A percentile compares a stretch with the other conserved stretches of the same genome.
Evolutionary conservation across 179 eudicot species (phyloP).

Genomic region (Camellia oleifera): DNA sequence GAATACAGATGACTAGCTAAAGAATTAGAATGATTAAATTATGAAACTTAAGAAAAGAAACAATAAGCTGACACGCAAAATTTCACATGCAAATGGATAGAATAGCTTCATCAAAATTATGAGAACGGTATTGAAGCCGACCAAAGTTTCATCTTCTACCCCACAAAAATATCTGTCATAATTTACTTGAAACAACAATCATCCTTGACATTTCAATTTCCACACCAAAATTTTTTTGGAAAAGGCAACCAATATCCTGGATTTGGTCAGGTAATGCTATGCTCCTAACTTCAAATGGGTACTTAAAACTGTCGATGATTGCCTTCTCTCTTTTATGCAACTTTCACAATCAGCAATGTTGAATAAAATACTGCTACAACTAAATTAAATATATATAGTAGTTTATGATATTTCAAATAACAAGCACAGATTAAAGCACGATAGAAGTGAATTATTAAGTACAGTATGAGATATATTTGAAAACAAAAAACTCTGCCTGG

Average conservation of each 20-base stretch:
- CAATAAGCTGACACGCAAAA: not conserved
- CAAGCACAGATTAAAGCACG: not conserved
- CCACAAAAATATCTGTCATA: not conserved
- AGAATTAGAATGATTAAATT: not conserved
- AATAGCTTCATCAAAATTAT: not conserved
- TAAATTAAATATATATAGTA: not conserved
- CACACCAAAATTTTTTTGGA: no score
- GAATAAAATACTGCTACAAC: not conserved
- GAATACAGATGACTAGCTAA: not conserved
- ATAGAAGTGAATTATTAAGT: not conserved
- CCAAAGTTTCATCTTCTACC: not conserved
- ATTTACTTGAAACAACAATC: not conserved
- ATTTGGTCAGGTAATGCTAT: not conserved
- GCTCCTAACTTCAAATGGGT: not conserved
- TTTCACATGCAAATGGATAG: not conserved
- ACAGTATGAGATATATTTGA: not conserved
- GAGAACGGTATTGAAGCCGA: not conserved
- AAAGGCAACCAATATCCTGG: not conserved
- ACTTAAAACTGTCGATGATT: not conserved
- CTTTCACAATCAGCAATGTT: not conserved
- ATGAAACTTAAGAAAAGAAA: not conserved
- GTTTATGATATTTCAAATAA: not conserved
- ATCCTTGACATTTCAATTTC: not conserved
- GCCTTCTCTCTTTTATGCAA: not conserved
- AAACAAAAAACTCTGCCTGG: not conserved